Conservation (phyloP, 202 grass and related monocot species). For the Brachypodium distachyon region DNA sequence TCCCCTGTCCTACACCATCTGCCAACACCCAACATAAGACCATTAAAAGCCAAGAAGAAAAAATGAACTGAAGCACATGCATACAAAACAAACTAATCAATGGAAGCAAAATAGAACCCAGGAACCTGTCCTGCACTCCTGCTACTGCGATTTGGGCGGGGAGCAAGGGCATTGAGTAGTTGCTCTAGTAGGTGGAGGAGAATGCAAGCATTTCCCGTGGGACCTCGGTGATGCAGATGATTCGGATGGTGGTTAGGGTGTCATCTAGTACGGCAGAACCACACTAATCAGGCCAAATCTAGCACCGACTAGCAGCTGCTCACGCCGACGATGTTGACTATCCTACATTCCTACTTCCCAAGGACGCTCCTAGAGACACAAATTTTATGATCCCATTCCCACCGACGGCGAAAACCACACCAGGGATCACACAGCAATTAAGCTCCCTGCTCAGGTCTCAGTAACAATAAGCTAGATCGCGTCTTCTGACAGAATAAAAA, state of each 20-base stretch:
- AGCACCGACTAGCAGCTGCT: slow-evolving; percentile 3
- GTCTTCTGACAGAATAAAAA: neutral
- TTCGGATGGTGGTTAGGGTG: slow-evolving; percentile 35
- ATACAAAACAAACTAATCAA: slow-evolving; percentile 20
- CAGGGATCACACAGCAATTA: neutral
- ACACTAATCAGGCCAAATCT: slow-evolving; percentile 30
- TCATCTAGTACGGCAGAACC: slow-evolving; percentile 19
- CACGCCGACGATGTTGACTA: slow-evolving; percentile 22
- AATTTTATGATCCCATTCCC: slow-evolving; percentile 23
- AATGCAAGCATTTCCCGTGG: slow-evolving; percentile 13
- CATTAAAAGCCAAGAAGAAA: neutral
- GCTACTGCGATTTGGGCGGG: slow-evolving; percentile 10
- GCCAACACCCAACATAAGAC: slow-evolving; percentile 19
- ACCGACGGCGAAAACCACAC: neutral
- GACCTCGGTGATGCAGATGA: neutral
- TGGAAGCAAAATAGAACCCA: slow-evolving; percentile 11
- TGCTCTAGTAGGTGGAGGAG: slow-evolving; percentile 47
- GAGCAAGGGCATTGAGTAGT: slow-evolving; percentile 22
- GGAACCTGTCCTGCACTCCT: neutral
- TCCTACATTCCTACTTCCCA: slow-evolving; percentile 17
- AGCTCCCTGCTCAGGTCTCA: neutral
- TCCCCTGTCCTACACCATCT: slow-evolving; percentile 34
- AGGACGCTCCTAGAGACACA: neutral
- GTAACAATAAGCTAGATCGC: slow-evolving; percentile 17
- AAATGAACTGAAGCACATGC: neutral